Conservation (phyloP, 2,329 filamentous ascomycete genomes). For the Fusarium incarnatum region DNA sequence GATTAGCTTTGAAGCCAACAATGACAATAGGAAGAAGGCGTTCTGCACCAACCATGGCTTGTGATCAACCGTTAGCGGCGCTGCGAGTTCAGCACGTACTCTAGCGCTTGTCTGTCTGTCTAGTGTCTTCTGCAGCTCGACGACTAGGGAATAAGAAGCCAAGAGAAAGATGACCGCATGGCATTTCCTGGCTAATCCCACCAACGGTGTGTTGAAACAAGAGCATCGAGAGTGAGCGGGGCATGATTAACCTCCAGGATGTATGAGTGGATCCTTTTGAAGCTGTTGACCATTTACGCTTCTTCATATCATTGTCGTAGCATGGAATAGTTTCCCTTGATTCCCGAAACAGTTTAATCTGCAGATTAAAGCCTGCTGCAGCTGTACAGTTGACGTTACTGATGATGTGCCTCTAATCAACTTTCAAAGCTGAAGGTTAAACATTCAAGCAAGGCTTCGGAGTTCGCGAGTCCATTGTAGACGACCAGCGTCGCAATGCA, state of each 20-base stretch:
- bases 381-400: background rate
- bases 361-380: background rate
- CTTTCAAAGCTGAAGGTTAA: background rate
- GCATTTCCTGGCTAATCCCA: background rate
- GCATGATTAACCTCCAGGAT: constrained; percentile 2
- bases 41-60: constrained; percentile 39
- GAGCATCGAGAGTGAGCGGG: background rate
- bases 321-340: constrained; percentile 5
- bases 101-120: background rate
- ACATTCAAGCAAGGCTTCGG: background rate
- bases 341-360: constrained; percentile 3
- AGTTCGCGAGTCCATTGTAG: background rate
- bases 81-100: background rate
- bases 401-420: background rate
- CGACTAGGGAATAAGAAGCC: background rate
- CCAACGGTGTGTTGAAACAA: constrained; percentile 3
- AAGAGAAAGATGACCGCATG: constrained; percentile 1
- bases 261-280: background rate
- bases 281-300: constrained; percentile 14
- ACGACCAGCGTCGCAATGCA: background rate
- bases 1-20: constrained; percentile 16
- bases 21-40: constrained; percentile 37
- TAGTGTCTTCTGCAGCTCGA: constrained; percentile 20
- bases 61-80: constrained; percentile 24
- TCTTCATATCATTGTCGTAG: constrained; percentile 18